Evolutionary conservation across 495 filamentous ascomycete genomes (phyloP).

Genomic region (Xylaria curta): DNA sequence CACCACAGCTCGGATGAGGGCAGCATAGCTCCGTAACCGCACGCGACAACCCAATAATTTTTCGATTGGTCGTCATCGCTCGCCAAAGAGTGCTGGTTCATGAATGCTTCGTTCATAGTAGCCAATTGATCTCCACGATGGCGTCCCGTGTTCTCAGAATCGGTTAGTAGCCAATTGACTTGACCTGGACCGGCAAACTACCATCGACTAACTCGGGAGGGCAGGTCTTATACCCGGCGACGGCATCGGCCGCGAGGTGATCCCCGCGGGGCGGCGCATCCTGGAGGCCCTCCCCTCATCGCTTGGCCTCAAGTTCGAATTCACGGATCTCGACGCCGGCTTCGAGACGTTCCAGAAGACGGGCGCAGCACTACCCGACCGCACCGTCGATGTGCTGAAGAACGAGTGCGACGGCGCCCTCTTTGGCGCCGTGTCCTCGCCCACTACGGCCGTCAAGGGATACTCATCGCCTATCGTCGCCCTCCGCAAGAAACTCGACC

Average conservation of each 20-base stretch:
- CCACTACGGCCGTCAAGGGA: conserved; percentile 83
- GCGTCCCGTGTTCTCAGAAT: conserved; percentile 65
- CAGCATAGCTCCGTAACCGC: conserved; percentile 24
- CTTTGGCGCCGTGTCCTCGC: conserved; percentile 95
- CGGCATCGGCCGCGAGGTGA: conserved; percentile 98
- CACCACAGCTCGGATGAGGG: conserved; percentile 18
- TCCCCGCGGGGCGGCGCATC: conserved; percentile 88
- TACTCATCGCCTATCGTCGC: conserved; percentile 98
- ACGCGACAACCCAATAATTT: conserved; percentile 15
- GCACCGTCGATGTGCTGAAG: conserved; percentile 83
- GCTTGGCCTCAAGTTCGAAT: conserved; percentile 88
- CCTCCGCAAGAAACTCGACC: conserved; percentile 89
- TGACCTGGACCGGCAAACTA: background rate
- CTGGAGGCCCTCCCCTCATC: conserved; percentile 88
- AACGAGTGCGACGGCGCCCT: conserved; percentile 93
- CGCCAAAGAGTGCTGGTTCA: background rate
- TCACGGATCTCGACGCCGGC: conserved; percentile 88
- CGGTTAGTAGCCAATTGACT: conserved; percentile 48
- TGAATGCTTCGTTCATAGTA: background rate
- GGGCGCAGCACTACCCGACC: conserved; percentile 84
- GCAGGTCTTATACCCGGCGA: conserved; percentile 95
- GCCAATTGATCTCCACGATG: conserved; percentile 44
- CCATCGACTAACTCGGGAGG: background rate
- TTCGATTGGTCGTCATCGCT: background rate
- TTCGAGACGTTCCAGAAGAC: conserved; percentile 91